Evolutionary conservation across 495 filamentous ascomycete species (phyloP), one percentile per base, ranked within the genome.

Genomic region (Penicillium fimorum): DNA sequence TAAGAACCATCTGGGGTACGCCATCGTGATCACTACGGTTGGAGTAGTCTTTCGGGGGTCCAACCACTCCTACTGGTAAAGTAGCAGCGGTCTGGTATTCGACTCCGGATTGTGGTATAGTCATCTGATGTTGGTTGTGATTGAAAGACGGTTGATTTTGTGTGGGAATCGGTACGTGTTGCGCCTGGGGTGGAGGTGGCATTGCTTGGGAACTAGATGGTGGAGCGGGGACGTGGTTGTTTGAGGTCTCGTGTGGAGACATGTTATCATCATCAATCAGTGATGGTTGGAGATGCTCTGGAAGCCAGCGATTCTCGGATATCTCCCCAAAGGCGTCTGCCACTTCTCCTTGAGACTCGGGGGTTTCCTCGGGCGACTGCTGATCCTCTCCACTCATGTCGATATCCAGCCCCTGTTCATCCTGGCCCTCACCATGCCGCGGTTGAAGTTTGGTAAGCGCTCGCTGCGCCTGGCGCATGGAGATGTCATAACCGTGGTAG

Each of bases 401-500:
- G 29, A 65, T n/a, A 45, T 57, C 57, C 35, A 60, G 32, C 25
- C 24, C 12, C 15, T 52, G 46, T 5, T 73, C 70, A 43, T 57
- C 62, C 45, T 69, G 59, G 41, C 57, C 60, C 18, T 61, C 59
- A 9, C 58, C 47, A 22, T 66, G 64, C 44, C 64, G 65, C 24
- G 74, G 70, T 44, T 78, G 74, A 20, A 78, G 41, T 50, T 68
- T 70, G 13, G 72, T 76, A 32, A 78, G 68, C 40, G 75, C 74
- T 27, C 74, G 70, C 55, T 78, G 75, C 17, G 75, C 75, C 55
- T 78, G 75, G 64, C 73, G 65, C 64, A 74, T 74, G 2, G 74
- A 75, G 24, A 78, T 78, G 25, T 78, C 73, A 58, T 78, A 76
- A 47, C 73, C 75, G 58, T 78, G 74, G 56, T 75, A 76, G 18